Evolutionary conservation across 306 rosid species (phyloP).

Genomic region (Gastrolobium bilobum): DNA sequence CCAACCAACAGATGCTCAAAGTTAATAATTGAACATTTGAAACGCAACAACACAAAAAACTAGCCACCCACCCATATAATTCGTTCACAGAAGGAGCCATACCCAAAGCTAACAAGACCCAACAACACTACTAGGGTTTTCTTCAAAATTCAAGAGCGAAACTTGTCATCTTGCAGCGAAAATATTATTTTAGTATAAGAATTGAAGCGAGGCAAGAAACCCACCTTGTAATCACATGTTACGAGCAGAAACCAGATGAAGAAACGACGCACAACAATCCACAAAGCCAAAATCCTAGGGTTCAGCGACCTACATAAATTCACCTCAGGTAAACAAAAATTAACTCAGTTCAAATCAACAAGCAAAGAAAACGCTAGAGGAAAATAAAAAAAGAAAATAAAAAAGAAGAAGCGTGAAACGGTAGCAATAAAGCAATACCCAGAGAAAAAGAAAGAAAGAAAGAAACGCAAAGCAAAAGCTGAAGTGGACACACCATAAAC

Average conservation of each 20-base stretch:
- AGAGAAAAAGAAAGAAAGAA: slow-evolving; percentile 41
- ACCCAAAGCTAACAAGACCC: slow-evolving; percentile 28
- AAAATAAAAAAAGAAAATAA: background rate
- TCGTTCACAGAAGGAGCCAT: slow-evolving; percentile 38
- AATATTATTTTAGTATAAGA: slow-evolving; percentile 34
- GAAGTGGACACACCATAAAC: slow-evolving; percentile 74
- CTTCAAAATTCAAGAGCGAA: slow-evolving; percentile 28
- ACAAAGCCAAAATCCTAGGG: slow-evolving; percentile 59
- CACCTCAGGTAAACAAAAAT: slow-evolving; percentile 47
- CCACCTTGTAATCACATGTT: slow-evolving; percentile 39
- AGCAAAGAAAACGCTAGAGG: slow-evolving; percentile 39
- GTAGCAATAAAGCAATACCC: slow-evolving; percentile 58
- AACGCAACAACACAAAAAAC: slow-evolving; percentile 35
- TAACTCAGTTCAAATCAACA: slow-evolving; percentile 37
- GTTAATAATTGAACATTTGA: slow-evolving; percentile 42
- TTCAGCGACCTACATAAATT: slow-evolving; percentile 45
- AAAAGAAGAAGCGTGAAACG: slow-evolving; percentile 44
- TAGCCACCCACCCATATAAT: slow-evolving; percentile 34
- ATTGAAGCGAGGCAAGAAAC: slow-evolving; percentile 40
- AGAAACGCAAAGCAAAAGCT: slow-evolving; percentile 59
- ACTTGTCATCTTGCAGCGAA: slow-evolving; percentile 27
- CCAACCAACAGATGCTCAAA: slow-evolving; percentile 34
- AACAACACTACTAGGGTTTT: slow-evolving; percentile 70
- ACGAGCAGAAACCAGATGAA: slow-evolving; percentile 36
- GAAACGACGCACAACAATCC: slow-evolving; percentile 44